Base-by-base conservation (phyloP, 1,284 basidiomycete species). In the Omphalotus olearius region DNA sequence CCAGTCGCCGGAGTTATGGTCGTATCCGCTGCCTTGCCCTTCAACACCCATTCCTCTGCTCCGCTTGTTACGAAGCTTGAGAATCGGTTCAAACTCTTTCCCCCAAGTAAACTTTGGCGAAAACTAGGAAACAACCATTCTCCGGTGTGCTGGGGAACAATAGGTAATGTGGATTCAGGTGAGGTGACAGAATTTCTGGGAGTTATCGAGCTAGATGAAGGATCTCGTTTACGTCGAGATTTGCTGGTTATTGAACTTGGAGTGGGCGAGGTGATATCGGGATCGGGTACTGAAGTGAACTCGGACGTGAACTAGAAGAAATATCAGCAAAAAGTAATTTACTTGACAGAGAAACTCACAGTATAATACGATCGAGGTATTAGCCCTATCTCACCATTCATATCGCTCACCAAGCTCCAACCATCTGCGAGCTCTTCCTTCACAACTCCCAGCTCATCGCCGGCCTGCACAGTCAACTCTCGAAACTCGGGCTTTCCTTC, bases 31-130 rank as follows among this genome's bases (percentile, higher is more conserved):
- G 68, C 52, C 40, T 65, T 69, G 47, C 87, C 88, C 45, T 83
- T 80, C 16, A 91, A 73, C 4, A 91, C 75, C 70, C 83, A 91
- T 52, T 85, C 84, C 64, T 93, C 91, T 6, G 89, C 90, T 37
- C 91, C 90, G 55, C 83, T 88, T 1, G 86, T 89, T 17, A 93
- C 91, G 63, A 92, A 93, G 56, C 76, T 83, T 0, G 87, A 89
- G 69, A 92, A 93, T 16, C 90, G 76, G 63, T 93, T 91, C 51
- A 92, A 67, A 45, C 79, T 81, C 67, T 83, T 88, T 4, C 88
- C 86, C 20, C 88, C 83, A 1, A 92, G 77, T 0, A 91, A 71
- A 56, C 80, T 85, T 45, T 82, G 78, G 4, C 82, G 72, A 59
- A 89, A 85, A 65, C 78, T 87, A 1, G 86, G 83, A 57, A 87